Evolutionary conservation across 768 basidiomycete species (phyloP).

Genomic region (Cystobasidium ongulense): DNA sequence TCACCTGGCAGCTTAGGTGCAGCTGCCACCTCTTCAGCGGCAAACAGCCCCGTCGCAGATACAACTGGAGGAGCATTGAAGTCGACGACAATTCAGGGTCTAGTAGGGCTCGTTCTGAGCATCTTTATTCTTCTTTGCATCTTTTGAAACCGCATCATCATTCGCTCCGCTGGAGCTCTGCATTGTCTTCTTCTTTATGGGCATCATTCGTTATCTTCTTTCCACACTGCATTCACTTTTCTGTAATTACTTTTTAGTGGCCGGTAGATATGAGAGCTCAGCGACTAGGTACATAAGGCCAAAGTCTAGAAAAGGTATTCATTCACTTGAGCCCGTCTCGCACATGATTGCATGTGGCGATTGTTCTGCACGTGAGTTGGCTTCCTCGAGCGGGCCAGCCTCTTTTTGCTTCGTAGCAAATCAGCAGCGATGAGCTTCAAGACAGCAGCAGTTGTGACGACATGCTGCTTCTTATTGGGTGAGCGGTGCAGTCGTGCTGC

Average conservation of each 20-base stretch:
- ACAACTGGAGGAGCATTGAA: not conserved
- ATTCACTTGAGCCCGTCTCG: too few relatives aligned
- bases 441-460: slow-evolving; percentile 14
- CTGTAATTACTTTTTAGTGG: too few relatives aligned
- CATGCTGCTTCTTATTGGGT: slow-evolving; percentile 28
- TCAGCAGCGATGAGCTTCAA: slow-evolving; percentile 6
- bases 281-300: too few relatives aligned
- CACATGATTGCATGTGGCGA: too few relatives aligned
- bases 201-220: too few relatives aligned
- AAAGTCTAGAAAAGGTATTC: too few relatives aligned
- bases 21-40: not conserved
- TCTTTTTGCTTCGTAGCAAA: not conserved
- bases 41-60: not conserved
- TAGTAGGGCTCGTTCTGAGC: not conserved
- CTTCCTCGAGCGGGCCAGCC: not conserved
- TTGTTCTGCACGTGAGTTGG: not conserved
- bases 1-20: not conserved
- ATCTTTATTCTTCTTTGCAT: too few relatives aligned
- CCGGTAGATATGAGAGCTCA: too few relatives aligned
- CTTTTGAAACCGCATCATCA: too few relatives aligned
- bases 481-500: not conserved
- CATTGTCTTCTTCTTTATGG: too few relatives aligned
- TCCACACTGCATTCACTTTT: too few relatives aligned
- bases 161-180: too few relatives aligned
- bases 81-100: not conserved